Evolutionary conservation across 2,329 filamentous ascomycete species (phyloP).

Genomic region (Ilyonectria sp.): DNA sequence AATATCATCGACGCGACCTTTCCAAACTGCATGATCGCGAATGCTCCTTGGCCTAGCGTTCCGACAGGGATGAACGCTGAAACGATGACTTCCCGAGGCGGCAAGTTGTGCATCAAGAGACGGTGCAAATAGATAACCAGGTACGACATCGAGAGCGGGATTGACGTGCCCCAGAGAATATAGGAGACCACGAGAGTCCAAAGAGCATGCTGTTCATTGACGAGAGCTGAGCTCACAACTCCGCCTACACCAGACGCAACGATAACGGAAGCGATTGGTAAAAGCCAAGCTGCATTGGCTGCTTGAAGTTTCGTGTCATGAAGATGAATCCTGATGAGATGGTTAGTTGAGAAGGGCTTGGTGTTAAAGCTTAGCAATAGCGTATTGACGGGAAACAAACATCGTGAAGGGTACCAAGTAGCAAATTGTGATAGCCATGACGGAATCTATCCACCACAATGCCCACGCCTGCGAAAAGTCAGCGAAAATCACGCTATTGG

Average conservation of each 20-base stretch:
- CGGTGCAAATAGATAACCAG: constrained; percentile 75
- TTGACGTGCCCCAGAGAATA: constrained; percentile 73
- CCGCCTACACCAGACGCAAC: constrained; percentile 73
- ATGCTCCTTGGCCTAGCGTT: constrained; percentile 74
- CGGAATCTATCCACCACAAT: constrained; percentile 68
- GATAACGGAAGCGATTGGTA: constrained; percentile 74
- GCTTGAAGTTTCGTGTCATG: constrained; percentile 9
- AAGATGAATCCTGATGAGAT: constrained; percentile 3
- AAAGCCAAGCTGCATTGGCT: constrained; percentile 71
- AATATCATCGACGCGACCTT: constrained; percentile 55
- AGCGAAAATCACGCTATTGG: neutral
- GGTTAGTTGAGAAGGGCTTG: neutral
- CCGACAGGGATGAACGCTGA: constrained; percentile 75
- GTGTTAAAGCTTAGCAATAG: neutral
- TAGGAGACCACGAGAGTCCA: constrained; percentile 72
- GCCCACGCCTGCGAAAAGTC: constrained; percentile 58
- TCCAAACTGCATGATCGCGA: constrained; percentile 62
- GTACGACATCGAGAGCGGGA: constrained; percentile 65
- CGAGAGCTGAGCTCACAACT: constrained; percentile 69
- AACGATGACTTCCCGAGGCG: constrained; percentile 72
- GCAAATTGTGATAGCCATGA: constrained; percentile 61
- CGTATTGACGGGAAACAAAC: neutral
- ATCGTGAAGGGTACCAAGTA: constrained; percentile 65
- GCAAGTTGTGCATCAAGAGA: constrained; percentile 71
- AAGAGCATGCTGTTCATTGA: constrained; percentile 64